Evolutionary conservation across 352 stramenopile genomes (phyloP).

Genomic region (Pythium periplocum): DNA sequence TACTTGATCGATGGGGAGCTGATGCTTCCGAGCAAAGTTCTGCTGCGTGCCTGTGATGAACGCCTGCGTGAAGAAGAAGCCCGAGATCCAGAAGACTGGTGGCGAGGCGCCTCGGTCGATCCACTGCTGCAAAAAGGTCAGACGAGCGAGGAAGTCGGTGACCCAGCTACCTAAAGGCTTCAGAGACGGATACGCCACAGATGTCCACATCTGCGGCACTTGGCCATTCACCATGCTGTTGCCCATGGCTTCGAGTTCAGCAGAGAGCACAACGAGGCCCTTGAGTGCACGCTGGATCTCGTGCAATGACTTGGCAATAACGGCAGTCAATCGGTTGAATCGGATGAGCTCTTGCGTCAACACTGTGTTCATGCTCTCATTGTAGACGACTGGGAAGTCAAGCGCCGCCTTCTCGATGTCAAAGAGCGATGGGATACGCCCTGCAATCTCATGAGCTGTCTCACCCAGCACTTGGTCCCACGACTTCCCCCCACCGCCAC

Average conservation of each 20-base stretch:
- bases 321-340: slow-evolving; percentile 84
- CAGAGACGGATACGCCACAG: slow-evolving; percentile 87
- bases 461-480: slow-evolving; percentile 88
- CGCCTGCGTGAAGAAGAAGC: slow-evolving; percentile 93
- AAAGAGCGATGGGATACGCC: slow-evolving; percentile 67
- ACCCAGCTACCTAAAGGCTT: slow-evolving; percentile 92
- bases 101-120: slow-evolving; percentile 68
- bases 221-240: slow-evolving; percentile 92
- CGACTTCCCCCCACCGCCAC: slow-evolving; percentile 77
- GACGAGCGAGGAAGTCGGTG: slow-evolving; percentile 82
- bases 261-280: slow-evolving; percentile 90
- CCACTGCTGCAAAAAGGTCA: slow-evolving; percentile 83
- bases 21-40: slow-evolving; percentile 90
- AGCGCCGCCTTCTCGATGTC: slow-evolving; percentile 89
- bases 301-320: slow-evolving; percentile 73
- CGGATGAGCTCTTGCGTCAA: slow-evolving; percentile 88
- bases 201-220: slow-evolving; percentile 80
- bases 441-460: slow-evolving; percentile 84
- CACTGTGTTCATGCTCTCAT: slow-evolving; percentile 88
- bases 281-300: slow-evolving; percentile 92
- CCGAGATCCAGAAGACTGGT: slow-evolving; percentile 90
- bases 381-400: slow-evolving; percentile 77
- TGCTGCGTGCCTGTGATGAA: slow-evolving; percentile 93
- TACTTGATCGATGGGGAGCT: slow-evolving; percentile 90
- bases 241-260: slow-evolving; percentile 90